phyloP scores from a whole-genome alignment of 805 yeast genomes.

The Peterozyma xylosa region DNA sequence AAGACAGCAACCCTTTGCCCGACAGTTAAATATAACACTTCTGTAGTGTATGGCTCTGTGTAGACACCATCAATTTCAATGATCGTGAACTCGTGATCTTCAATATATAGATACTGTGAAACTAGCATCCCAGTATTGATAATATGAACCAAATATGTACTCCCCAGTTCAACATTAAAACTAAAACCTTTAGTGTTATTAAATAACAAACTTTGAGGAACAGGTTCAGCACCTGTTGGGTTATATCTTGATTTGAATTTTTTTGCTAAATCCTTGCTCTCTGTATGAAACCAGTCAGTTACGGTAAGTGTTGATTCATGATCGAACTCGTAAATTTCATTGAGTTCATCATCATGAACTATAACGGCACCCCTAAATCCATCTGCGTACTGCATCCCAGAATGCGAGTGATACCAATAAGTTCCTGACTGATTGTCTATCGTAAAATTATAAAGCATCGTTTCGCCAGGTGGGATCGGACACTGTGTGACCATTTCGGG shows the following conservation, averaged over 20 bases:
- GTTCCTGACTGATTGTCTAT: constrained; percentile 64
- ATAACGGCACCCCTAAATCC: constrained; percentile 67
- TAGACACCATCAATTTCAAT: constrained; percentile 73
- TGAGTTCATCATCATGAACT: constrained; percentile 37
- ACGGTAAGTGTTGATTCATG: constrained; percentile 51
- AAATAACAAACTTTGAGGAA: constrained; percentile 59
- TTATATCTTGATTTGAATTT: constrained; percentile 57
- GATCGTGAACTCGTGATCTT: constrained; percentile 63
- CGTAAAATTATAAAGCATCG: constrained; percentile 63
- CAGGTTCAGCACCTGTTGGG: constrained; percentile 83
- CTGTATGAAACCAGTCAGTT: constrained; percentile 58
- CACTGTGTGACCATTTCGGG: constrained; percentile 77
- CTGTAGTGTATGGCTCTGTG: constrained; percentile 49
- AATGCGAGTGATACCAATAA: constrained; percentile 82
- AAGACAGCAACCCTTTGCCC: constrained; percentile 79
- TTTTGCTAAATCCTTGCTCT: constrained; percentile 35
- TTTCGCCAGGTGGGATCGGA: constrained; percentile 65
- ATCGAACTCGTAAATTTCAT: constrained; percentile 34
- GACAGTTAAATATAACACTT: constrained; percentile 56
- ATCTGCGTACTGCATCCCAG: constrained; percentile 72
- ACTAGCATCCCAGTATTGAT: constrained; percentile 67
- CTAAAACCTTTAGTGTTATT: constrained; percentile 58
- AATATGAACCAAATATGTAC: constrained; percentile 57
- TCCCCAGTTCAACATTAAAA: constrained; percentile 47
- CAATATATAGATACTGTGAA: constrained; percentile 61